phyloP scores from a whole-genome alignment of 257 asterid genomes.

The Lithospermum erythrorhizon region DNA sequence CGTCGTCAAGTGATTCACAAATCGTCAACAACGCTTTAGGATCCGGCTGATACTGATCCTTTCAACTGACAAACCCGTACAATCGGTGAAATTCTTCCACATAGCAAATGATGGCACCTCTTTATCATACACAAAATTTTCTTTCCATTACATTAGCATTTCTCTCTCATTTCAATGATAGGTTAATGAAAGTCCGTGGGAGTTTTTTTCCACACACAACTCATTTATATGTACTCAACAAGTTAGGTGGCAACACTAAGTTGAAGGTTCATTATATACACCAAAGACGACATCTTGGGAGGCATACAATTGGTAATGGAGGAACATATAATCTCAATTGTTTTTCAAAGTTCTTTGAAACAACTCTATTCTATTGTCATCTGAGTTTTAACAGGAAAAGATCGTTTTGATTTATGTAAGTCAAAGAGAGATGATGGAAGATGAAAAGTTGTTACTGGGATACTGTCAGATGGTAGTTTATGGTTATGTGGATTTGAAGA shows the following conservation, averaged over 20 bases:
- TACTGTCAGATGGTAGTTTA: not conserved
- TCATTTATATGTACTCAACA: slow-evolving; percentile 1
- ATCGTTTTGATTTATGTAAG: slow-evolving; percentile 5
- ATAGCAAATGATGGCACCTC: too few species aligned
- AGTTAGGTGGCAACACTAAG: slow-evolving; percentile 2
- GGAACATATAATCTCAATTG: not conserved
- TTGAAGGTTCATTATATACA: slow-evolving; percentile 4
- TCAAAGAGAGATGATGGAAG: slow-evolving; percentile 1
- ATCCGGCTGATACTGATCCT: too few species aligned
- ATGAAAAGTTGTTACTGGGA: slow-evolving; percentile 5
- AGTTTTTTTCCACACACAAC: not conserved
- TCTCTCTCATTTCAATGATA: too few species aligned
- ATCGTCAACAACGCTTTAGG: too few species aligned
- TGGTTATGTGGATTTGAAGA: not conserved
- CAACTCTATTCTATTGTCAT: slow-evolving; percentile 6
- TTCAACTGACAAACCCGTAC: too few species aligned
- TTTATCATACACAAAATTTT: too few species aligned
- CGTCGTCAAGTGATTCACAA: too few species aligned
- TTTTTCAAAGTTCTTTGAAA: slow-evolving; percentile 1
- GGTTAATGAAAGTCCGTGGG: too few species aligned
- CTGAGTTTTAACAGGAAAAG: not conserved
- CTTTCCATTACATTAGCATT: too few species aligned
- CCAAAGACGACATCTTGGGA: slow-evolving; percentile 5
- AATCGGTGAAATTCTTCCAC: too few species aligned
- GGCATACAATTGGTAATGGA: not conserved